These are phyloP conservation scores for Stachybotrys elegans DNA, from an alignment of 2,329 filamentous ascomycete genomes.

Conservation along the genomic window DNA sequence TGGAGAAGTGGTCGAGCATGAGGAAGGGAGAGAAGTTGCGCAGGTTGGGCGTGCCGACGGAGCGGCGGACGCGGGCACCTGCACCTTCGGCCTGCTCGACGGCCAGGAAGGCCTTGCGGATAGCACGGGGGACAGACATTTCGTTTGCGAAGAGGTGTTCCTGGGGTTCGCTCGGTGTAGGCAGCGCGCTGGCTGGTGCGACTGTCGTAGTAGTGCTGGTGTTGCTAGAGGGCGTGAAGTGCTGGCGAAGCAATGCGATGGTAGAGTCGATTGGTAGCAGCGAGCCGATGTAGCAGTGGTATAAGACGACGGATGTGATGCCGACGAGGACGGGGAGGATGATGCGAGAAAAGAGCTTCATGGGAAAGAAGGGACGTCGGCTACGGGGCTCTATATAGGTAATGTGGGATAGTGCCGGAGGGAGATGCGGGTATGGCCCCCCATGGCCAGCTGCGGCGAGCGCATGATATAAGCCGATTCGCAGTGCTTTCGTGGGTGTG, in stretches of 20 bases:
- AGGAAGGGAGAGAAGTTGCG: slow-evolving; percentile 88
- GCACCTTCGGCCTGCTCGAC: slow-evolving; percentile 83
- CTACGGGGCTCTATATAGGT: too few species aligned
- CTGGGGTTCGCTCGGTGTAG: slow-evolving; percentile 1
- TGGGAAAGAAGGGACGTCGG: slow-evolving; percentile 13
- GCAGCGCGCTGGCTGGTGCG: slow-evolving; percentile 13
- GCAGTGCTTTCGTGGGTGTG: too few species aligned
- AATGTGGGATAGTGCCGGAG: too few species aligned
- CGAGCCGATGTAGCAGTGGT: slow-evolving; percentile 18
- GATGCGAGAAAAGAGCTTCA: slow-evolving; percentile 24
- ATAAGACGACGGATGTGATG: slow-evolving; percentile 21
- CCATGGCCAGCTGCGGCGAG: too few species aligned
- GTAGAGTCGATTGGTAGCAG: slow-evolving; percentile 11
- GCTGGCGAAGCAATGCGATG: slow-evolving; percentile 11
- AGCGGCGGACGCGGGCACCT: slow-evolving; percentile 80
- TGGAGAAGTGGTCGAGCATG: slow-evolving; percentile 91
- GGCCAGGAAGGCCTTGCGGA: slow-evolving; percentile 79
- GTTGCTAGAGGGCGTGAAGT: slow-evolving; percentile 5
- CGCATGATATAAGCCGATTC: too few species aligned
- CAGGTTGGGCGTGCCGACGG: slow-evolving; percentile 77
- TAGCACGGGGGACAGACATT: slow-evolving; percentile 67
- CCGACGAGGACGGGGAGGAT: slow-evolving; percentile 23
- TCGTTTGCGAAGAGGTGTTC: slow-evolving; percentile 32
- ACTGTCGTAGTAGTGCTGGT: slow-evolving; percentile 7
- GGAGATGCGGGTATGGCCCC: too few species aligned